phyloP scores from a whole-genome alignment of 176 grass and related monocot genomes.

The Oryza nivara region DNA sequence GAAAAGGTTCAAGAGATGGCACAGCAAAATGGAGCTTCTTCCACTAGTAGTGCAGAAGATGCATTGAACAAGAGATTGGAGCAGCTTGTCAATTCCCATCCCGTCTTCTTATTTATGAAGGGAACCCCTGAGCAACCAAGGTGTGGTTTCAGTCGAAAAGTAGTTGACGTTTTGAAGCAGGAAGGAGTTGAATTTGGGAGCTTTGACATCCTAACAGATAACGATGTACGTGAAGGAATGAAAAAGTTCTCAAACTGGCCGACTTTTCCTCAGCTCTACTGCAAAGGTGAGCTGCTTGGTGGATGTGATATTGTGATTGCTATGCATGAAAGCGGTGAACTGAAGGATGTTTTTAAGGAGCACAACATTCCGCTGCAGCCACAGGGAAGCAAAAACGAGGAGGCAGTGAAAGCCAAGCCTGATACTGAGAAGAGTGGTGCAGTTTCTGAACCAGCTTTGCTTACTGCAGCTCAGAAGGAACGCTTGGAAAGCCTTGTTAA shows the following conservation, averaged over 20 bases:
- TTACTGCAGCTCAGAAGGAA: conserved; percentile 53
- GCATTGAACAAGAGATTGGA: conserved; percentile 65
- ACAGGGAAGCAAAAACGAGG: conserved; percentile 50
- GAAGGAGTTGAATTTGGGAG: conserved; percentile 80
- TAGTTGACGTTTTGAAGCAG: conserved; percentile 80
- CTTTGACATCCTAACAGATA: conserved; percentile 86
- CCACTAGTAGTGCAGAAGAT: conserved; percentile 20
- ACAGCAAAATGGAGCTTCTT: conserved; percentile 55
- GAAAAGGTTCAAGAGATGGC: conserved; percentile 66
- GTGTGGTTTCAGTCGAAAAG: conserved; percentile 90
- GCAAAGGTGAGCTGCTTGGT: conserved; percentile 88
- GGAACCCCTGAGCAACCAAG: conserved; percentile 83
- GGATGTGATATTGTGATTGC: conserved; percentile 91
- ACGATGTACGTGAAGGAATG: conserved; percentile 87
- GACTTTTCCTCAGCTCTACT: conserved; percentile 92
- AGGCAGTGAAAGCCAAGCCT: conserved; percentile 26
- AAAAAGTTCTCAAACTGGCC: conserved; percentile 98
- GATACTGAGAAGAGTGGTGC: conserved; percentile 36
- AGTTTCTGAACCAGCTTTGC: conserved; percentile 28
- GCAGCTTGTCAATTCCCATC: conserved; percentile 83
- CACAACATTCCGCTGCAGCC: conserved; percentile 55
- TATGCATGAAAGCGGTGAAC: conserved; percentile 85
- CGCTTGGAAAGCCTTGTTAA: conserved; percentile 62
- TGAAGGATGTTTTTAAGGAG: conserved; percentile 80
- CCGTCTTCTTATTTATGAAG: conserved; percentile 93